phyloP scores from a whole-genome alignment of 2,329 filamentous ascomycete genomes.

The Colletotrichum lindemuthianum region DNA sequence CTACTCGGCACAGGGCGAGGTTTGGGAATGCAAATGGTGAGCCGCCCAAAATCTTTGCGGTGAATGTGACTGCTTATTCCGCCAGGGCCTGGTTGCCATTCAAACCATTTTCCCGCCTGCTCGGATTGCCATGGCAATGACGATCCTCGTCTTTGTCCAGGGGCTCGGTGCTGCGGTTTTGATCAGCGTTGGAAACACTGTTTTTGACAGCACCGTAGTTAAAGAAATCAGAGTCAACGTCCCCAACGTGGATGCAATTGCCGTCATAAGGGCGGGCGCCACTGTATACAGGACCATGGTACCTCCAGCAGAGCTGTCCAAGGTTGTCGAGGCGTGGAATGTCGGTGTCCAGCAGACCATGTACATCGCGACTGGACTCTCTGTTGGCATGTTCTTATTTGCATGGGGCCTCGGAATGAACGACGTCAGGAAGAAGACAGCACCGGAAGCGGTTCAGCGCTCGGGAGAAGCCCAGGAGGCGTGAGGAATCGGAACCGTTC shows the following conservation, averaged over 20 bases:
- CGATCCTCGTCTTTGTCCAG: conserved; percentile 49
- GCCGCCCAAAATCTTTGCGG: neutral
- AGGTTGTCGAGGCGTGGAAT: conserved; percentile 53
- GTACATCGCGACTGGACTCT: conserved; percentile 44
- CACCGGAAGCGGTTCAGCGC: neutral
- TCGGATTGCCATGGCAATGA: conserved; percentile 41
- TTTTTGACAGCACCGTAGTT: conserved; percentile 11
- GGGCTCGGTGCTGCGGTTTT: conserved; percentile 59
- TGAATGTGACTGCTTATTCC: conserved; percentile 45
- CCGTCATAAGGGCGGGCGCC: conserved; percentile 54
- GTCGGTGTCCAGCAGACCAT: conserved; percentile 44
- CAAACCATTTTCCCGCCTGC: conserved; percentile 41
- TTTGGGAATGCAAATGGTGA: conserved; percentile 52
- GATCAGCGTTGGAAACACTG: conserved; percentile 47
- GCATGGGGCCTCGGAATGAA: conserved; percentile 57
- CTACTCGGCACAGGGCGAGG: conserved; percentile 57
- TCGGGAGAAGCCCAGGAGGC: neutral
- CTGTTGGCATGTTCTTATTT: conserved; percentile 46
- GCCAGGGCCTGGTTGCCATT: conserved; percentile 41
- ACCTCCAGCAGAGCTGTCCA: conserved; percentile 41
- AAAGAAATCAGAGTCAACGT: conserved; percentile 1
- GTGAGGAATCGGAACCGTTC: neutral
- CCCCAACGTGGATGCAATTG: conserved; percentile 45
- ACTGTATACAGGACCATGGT: conserved; percentile 49
- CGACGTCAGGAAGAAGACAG: conserved; percentile 51